phyloP scores from a whole-genome alignment of 441 rosid genomes.

The Breynia disticha region DNA sequence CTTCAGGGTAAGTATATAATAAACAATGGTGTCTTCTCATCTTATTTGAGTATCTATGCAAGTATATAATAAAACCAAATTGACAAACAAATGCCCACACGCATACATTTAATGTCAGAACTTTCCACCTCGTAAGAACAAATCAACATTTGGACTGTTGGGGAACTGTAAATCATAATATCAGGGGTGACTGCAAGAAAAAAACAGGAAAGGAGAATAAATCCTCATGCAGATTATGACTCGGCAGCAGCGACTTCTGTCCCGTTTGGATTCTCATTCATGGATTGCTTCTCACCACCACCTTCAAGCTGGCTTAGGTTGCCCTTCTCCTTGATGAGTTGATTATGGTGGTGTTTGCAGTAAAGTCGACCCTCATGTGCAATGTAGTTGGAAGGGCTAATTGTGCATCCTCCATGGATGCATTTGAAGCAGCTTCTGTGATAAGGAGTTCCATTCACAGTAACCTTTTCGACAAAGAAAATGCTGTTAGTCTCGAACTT shows the following conservation, averaged over 20 bases:
- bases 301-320: constrained; percentile 94
- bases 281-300: constrained; percentile 32
- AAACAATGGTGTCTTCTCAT: constrained; percentile 11
- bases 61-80: constrained; percentile 11
- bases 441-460: constrained; percentile 89
- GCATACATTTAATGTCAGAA: constrained; percentile 13
- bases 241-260: constrained; percentile 25
- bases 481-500: neutral
- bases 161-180: constrained; percentile 11
- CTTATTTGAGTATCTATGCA: constrained; percentile 12
- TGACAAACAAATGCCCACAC: constrained; percentile 22
- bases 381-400: constrained; percentile 85
- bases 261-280: constrained; percentile 13
- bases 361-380: constrained; percentile 93
- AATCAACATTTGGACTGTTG: constrained; percentile 17
- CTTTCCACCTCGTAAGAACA: constrained; percentile 9
- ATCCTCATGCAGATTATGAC: constrained; percentile 12
- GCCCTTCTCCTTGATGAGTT: constrained; percentile 93
- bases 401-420: constrained; percentile 84
- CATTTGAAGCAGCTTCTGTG: constrained; percentile 98
- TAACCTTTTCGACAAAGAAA: constrained; percentile 39
- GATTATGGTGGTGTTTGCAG: constrained; percentile 94
- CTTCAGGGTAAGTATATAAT: neutral
- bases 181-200: constrained; percentile 4
- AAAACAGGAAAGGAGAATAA: neutral